Evolutionary conservation across 1,284 basidiomycete species (phyloP).

Genomic region (Peniophora sp.): DNA sequence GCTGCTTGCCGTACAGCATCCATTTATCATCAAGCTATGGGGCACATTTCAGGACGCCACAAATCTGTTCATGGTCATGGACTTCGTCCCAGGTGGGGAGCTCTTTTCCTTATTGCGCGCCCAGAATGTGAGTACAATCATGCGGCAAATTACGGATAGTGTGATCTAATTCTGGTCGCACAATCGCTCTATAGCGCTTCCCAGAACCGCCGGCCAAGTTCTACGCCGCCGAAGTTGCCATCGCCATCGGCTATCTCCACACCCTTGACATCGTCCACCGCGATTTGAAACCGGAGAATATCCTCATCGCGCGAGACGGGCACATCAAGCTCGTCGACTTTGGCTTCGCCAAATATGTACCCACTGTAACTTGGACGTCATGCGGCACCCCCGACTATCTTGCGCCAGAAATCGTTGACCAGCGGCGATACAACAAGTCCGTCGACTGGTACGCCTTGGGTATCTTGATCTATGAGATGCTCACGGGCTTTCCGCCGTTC

Average conservation of each 20-base stretch:
- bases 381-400: constrained; percentile 99
- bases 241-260: constrained; percentile 92
- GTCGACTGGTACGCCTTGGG: constrained; percentile 99
- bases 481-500: constrained; percentile 79
- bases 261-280: constrained; percentile 91
- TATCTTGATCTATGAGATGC: constrained; percentile 96
- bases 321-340: constrained; percentile 99
- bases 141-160: neutral
- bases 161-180: neutral
- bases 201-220: constrained; percentile 99
- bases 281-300: constrained; percentile 97
- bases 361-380: constrained; percentile 92
- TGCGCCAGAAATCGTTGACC: constrained; percentile 85
- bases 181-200: constrained; percentile 63
- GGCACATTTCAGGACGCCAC: constrained; percentile 92
- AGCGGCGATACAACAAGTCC: constrained; percentile 93
- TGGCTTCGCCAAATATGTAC: constrained; percentile 91
- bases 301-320: constrained; percentile 87
- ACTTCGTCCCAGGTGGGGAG: constrained; percentile 98
- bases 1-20: constrained; percentile 85
- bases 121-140: constrained; percentile 60
- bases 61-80: constrained; percentile 99
- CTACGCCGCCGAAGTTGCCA: constrained; percentile 95
- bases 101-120: constrained; percentile 87
- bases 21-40: constrained; percentile 98